Evolutionary conservation across 257 asterid species (phyloP).

Genomic region (Solanum etuberosum): DNA sequence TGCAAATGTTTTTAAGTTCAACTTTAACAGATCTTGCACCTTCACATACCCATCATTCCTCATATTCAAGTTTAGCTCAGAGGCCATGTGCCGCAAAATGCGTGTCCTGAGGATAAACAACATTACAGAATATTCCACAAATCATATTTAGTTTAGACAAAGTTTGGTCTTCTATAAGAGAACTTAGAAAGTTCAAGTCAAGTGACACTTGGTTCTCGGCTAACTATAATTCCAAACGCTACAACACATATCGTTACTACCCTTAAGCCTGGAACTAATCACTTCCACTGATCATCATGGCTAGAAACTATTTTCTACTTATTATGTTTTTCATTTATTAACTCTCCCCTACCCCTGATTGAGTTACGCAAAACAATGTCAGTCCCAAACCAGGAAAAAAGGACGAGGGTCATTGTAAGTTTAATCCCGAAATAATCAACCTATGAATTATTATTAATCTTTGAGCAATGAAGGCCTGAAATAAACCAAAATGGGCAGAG

Average conservation of each 20-base stretch:
- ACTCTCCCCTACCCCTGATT: not conserved
- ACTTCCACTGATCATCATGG: not conserved
- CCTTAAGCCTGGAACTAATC: not conserved
- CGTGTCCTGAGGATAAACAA: slow-evolving; percentile 43
- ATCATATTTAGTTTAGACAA: not conserved
- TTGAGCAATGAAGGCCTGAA: not conserved
- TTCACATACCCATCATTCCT: slow-evolving; percentile 85
- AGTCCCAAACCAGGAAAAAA: not conserved
- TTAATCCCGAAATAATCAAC: not conserved
- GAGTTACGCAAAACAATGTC: not conserved
- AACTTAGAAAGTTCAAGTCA: not conserved
- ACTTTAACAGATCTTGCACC: slow-evolving; percentile 69
- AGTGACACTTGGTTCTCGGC: not conserved
- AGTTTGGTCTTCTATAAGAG: not conserved
- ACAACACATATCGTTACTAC: not conserved
- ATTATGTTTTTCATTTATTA: not conserved
- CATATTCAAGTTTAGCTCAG: slow-evolving; percentile 72
- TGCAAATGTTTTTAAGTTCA: slow-evolving; percentile 70
- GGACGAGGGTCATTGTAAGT: not conserved
- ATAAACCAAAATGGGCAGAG: not conserved
- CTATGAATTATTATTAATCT: not conserved
- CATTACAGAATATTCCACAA: not conserved
- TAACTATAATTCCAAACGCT: not conserved
- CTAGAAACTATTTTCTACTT: not conserved
- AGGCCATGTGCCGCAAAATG: slow-evolving; percentile 82